phyloP scores from a whole-genome alignment of 139 green algal species.

The Tetradesmus obliquus region DNA sequence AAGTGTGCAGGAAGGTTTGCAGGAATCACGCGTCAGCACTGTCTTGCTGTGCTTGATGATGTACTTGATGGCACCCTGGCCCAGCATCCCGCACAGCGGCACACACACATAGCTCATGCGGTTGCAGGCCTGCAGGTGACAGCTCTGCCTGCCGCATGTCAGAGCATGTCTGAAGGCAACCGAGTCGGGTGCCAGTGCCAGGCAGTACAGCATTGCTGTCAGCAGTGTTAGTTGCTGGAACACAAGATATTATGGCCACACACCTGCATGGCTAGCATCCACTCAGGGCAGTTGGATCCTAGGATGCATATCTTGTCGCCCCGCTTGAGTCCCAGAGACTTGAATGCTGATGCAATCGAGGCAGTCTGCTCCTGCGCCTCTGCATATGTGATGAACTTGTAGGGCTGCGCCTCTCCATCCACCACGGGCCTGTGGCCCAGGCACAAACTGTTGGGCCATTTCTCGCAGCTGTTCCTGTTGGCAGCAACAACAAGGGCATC shows the following conservation, averaged over 20 bases:
- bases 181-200: not conserved
- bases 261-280: slow-evolving; percentile 83
- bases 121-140: slow-evolving; percentile 88
- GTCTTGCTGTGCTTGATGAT: slow-evolving; percentile 87
- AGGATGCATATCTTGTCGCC: slow-evolving; percentile 64
- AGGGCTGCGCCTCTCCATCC: slow-evolving; percentile 46
- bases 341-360: slow-evolving; percentile 49
- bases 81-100: slow-evolving; percentile 96
- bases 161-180: not conserved
- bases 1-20: not conserved
- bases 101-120: slow-evolving; percentile 88
- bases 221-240: not conserved
- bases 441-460: slow-evolving; percentile 54
- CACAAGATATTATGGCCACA: not conserved
- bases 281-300: slow-evolving; percentile 74
- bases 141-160: not conserved
- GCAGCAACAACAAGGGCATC: not conserved
- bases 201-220: not conserved
- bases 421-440: slow-evolving; percentile 54
- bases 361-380: slow-evolving; percentile 53
- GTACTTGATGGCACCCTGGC: slow-evolving; percentile 92
- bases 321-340: slow-evolving; percentile 46
- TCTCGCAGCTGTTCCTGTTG: slow-evolving; percentile 40
- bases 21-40: not conserved
- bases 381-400: slow-evolving; percentile 64